phyloP scores from a whole-genome alignment of 1,139 yeast genomes.

The Zygosaccharomyces sapae region DNA sequence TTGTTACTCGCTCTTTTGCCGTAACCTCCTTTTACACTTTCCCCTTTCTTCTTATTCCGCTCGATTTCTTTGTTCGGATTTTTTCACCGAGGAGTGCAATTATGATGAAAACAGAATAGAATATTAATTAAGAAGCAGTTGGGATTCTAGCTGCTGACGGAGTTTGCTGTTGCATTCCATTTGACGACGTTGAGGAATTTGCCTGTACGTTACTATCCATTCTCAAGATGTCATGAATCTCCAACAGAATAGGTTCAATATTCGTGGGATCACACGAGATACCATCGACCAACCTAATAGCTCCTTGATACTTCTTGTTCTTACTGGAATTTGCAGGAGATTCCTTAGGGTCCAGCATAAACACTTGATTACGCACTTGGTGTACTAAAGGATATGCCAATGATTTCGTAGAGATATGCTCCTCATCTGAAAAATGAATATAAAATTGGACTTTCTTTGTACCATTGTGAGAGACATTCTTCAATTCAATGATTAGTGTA shows the following conservation, averaged over 20 bases:
- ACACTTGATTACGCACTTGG: conserved; percentile 30
- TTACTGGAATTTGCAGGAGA: conserved; percentile 6
- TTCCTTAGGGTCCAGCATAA: conserved; percentile 26
- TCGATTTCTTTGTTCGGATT: not conserved
- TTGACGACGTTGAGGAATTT: not conserved
- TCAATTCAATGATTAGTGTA: conserved; percentile 30
- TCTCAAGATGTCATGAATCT: conserved; percentile 29
- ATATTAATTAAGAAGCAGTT: conserved; percentile 6
- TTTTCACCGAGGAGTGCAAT: not conserved
- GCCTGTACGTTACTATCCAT: conserved; percentile 15
- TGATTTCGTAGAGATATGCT: conserved; percentile 29
- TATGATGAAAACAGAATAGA: not conserved
- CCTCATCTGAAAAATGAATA: conserved; percentile 33
- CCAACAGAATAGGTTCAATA: conserved; percentile 27
- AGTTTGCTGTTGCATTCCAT: conserved; percentile 9
- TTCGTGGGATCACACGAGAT: conserved; percentile 32
- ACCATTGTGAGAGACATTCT: conserved; percentile 28
- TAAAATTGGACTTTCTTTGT: conserved; percentile 26
- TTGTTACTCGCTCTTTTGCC: not conserved
- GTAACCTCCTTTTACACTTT: not conserved
- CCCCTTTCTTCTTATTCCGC: not conserved
- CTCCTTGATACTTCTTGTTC: conserved; percentile 18
- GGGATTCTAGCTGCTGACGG: conserved; percentile 7
- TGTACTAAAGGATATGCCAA: conserved; percentile 30
- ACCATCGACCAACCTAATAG: conserved; percentile 32